phyloP scores from a whole-genome alignment of 2,329 filamentous ascomycete species.

The Colletotrichum liaoningense region DNA sequence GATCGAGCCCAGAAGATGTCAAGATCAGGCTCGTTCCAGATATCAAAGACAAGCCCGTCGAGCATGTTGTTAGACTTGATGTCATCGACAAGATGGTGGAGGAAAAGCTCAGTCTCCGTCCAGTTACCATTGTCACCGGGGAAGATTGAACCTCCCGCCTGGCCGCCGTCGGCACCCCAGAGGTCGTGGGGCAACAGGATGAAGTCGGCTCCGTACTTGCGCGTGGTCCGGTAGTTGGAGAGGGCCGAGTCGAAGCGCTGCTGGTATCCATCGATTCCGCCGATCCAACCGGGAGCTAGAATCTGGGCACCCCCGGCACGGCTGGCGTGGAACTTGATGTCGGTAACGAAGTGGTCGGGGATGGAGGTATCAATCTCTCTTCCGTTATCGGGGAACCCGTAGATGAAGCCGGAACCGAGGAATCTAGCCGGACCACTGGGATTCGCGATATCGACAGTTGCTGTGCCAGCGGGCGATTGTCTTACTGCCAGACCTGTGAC shows the following conservation, averaged over 20 bases:
- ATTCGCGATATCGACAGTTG: neutral
- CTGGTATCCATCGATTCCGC: neutral
- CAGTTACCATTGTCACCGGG: constrained; percentile 64
- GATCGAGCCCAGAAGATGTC: constrained; percentile 37
- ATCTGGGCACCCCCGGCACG: constrained; percentile 35
- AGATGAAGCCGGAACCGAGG: constrained; percentile 33
- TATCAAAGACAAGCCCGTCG: constrained; percentile 55
- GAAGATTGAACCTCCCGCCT: neutral
- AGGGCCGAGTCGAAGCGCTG: constrained; percentile 2
- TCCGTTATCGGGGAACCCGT: constrained; percentile 31
- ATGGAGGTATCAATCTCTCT: constrained; percentile 22
- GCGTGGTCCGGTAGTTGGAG: constrained; percentile 14
- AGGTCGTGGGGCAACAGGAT: neutral
- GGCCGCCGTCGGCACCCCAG: neutral
- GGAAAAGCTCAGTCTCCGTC: constrained; percentile 55
- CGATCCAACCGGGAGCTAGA: neutral
- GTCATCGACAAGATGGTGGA: constrained; percentile 50
- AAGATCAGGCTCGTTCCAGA: constrained; percentile 66
- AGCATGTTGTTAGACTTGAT: constrained; percentile 51
- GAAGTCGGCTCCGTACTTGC: constrained; percentile 1
- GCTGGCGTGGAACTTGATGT: constrained; percentile 23
- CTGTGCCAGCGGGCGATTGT: neutral
- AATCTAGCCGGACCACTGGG: neutral
- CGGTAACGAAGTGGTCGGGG: constrained; percentile 15
- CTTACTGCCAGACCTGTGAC: neutral